These are phyloP conservation scores for Trametes hirsuta DNA, from an alignment of 1,284 basidiomycete species.

Conservation along the genomic window DNA sequence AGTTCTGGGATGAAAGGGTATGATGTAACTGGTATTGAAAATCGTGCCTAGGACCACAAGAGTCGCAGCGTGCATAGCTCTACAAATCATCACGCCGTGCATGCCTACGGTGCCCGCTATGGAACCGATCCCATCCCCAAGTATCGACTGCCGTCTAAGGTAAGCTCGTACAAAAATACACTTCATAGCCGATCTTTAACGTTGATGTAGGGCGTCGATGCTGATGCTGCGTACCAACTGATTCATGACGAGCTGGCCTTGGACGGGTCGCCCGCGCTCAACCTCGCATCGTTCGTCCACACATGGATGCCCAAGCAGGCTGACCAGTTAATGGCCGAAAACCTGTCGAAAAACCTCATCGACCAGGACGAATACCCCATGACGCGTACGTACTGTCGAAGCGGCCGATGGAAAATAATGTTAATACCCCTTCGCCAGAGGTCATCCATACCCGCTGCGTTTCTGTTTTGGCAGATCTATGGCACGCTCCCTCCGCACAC, in stretches of 20 bases:
- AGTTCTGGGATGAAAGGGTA: not conserved
- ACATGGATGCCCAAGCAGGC: conserved; percentile 66
- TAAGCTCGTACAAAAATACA: conserved; percentile 18
- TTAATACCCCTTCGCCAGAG: conserved; percentile 42
- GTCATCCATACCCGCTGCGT: conserved; percentile 81
- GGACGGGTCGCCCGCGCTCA: conserved; percentile 80
- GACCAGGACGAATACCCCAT: conserved; percentile 93
- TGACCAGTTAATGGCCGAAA: conserved; percentile 79
- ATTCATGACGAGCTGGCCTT: conserved; percentile 85
- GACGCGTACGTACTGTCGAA: conserved; percentile 54
- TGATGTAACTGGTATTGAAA: not conserved
- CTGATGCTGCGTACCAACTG: conserved; percentile 74
- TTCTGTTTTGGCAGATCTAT: conserved; percentile 89
- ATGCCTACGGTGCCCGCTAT: conserved; percentile 69
- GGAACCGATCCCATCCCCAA: conserved; percentile 67
- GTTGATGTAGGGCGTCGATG: conserved; percentile 48
- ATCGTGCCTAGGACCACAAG: conserved; percentile 39
- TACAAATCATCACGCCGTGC: conserved; percentile 37
- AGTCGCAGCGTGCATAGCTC: conserved; percentile 42
- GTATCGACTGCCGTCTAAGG: conserved; percentile 64
- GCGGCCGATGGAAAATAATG: not conserved
- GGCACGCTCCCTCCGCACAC: conserved; percentile 81
- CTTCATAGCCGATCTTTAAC: not conserved
- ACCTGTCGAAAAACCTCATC: conserved; percentile 88
- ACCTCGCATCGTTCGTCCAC: conserved; percentile 80